Conservation (phyloP, 2,329 filamentous ascomycete genomes). For the Ascocoryne sarcoides region DNA sequence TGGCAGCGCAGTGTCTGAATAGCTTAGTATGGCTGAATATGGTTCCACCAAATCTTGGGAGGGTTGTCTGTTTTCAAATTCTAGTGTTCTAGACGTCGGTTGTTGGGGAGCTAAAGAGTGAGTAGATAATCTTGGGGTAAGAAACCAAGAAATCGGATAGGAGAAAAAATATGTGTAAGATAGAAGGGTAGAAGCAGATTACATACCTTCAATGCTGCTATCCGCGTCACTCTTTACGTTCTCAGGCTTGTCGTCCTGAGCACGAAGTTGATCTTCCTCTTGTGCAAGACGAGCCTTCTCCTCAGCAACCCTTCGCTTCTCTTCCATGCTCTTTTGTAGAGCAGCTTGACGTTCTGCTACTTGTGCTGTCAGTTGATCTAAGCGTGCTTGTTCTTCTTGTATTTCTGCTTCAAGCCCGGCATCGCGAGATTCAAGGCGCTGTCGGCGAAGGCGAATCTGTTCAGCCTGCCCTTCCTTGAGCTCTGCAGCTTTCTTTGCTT, state of each 20-base stretch:
- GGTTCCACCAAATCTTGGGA: background rate
- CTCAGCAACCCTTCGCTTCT: slow-evolving; percentile 27
- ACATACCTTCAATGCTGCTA: slow-evolving; percentile 19
- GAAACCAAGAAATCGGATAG: background rate
- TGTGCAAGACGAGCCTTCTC: slow-evolving; percentile 27
- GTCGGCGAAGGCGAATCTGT: slow-evolving; percentile 24
- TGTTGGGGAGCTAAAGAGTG: slow-evolving; percentile 14
- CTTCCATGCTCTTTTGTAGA: slow-evolving; percentile 24
- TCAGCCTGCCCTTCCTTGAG: slow-evolving; percentile 20
- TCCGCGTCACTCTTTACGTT: slow-evolving; percentile 21
- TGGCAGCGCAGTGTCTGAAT: too few species aligned
- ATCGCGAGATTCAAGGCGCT: slow-evolving; percentile 26
- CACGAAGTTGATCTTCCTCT: slow-evolving; percentile 29
- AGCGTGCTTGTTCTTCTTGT: slow-evolving; percentile 20
- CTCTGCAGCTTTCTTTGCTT: slow-evolving; percentile 18
- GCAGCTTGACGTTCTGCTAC: slow-evolving; percentile 26
- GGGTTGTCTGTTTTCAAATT: background rate
- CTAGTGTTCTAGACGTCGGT: background rate
- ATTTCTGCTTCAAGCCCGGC: slow-evolving; percentile 28
- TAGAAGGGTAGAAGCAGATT: background rate
- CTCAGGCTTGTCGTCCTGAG: slow-evolving; percentile 27
- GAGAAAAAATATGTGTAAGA: background rate
- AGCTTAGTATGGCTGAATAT: too few species aligned
- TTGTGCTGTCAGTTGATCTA: slow-evolving; percentile 25
- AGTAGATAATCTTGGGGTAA: slow-evolving; percentile 8